Conservation (phyloP, 2,329 filamentous ascomycete genomes). For the Chaetomiaceae sp. region DNA sequence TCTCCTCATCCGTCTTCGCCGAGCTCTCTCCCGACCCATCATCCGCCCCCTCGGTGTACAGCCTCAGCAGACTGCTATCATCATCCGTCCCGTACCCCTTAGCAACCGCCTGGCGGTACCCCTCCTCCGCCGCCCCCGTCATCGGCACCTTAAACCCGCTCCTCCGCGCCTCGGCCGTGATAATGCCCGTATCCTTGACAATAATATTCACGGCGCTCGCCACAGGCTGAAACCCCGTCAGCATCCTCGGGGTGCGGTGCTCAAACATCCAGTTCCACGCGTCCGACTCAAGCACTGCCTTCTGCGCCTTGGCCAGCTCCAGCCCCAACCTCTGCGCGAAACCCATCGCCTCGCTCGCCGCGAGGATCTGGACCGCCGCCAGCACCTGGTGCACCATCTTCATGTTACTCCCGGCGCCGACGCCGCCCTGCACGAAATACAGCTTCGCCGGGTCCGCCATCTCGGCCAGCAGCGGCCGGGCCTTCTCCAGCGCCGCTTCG, state of each 20-base stretch:
- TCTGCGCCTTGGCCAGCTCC: conserved; percentile 39
- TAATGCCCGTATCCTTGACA: conserved; percentile 60
- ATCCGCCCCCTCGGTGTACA: conserved; percentile 38
- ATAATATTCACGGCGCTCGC: conserved; percentile 58
- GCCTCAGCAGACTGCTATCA: conserved; percentile 40
- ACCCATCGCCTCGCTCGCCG: conserved; percentile 56
- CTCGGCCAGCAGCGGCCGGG: conserved; percentile 54
- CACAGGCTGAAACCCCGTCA: conserved; percentile 49
- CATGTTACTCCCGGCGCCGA: conserved; percentile 58
- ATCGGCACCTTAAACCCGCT: conserved; percentile 57
- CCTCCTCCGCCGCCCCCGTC: conserved; percentile 59
- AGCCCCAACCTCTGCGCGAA: conserved; percentile 54
- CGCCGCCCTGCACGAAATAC: conserved; percentile 55
- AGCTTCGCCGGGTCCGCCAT: conserved; percentile 61
- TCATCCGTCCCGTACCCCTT: conserved; percentile 49
- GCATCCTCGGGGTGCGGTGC: conserved; percentile 53
- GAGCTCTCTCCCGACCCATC: conserved; percentile 28
- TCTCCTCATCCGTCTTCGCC: conserved; percentile 33
- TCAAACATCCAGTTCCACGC: conserved; percentile 60
- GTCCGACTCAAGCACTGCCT: conserved; percentile 42
- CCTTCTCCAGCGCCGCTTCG: conserved; percentile 52
- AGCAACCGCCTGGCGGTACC: conserved; percentile 56
- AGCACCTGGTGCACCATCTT: conserved; percentile 62
- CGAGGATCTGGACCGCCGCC: conserved; percentile 59
- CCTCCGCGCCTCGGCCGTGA: conserved; percentile 59